Evolutionary conservation across 129 eudicot species (phyloP).

Genomic region (Erigeron canadensis): DNA sequence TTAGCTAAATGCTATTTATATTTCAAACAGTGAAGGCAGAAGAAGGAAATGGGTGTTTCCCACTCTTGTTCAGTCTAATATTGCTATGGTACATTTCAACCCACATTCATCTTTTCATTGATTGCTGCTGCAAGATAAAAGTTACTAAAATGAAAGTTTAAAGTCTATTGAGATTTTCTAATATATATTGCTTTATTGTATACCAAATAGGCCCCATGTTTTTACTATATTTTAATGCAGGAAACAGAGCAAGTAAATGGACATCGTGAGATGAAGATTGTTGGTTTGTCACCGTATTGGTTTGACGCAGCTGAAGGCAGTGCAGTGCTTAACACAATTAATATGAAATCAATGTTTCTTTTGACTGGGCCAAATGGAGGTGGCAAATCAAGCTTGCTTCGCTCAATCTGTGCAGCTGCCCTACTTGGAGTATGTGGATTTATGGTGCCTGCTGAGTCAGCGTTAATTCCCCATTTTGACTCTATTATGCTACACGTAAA

Average conservation of each 20-base stretch:
- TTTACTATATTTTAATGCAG: slow-evolving; percentile 38
- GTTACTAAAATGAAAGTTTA: slow-evolving; percentile 4
- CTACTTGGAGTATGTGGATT: slow-evolving; percentile 86
- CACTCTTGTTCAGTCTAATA: slow-evolving; percentile 48
- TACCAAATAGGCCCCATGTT: neutral
- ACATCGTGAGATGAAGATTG: slow-evolving; percentile 64
- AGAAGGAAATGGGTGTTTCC: slow-evolving; percentile 97
- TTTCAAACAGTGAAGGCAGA: slow-evolving; percentile 80
- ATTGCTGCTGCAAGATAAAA: neutral
- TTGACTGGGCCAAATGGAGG: slow-evolving; percentile 99
- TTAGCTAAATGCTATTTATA: slow-evolving; percentile 1
- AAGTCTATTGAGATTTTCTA: neutral
- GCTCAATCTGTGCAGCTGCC: slow-evolving; percentile 94
- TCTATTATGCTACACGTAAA: slow-evolving; percentile 91
- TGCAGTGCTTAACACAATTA: slow-evolving; percentile 67
- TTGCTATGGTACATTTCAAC: slow-evolving; percentile 48
- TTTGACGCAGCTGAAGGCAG: slow-evolving; percentile 85
- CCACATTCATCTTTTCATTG: slow-evolving; percentile 13
- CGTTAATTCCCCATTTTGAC: slow-evolving; percentile 89
- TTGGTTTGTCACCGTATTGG: slow-evolving; percentile 92
- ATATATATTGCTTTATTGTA: neutral
- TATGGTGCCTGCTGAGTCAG: slow-evolving; percentile 95
- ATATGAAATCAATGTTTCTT: slow-evolving; percentile 83
- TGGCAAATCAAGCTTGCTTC: slow-evolving; percentile 91
- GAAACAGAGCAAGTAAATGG: slow-evolving; percentile 29